These are phyloP conservation scores for cucumber (Cucumis sativus) DNA, from an alignment of 306 rosid species.

Conservation along the genomic window DNA sequence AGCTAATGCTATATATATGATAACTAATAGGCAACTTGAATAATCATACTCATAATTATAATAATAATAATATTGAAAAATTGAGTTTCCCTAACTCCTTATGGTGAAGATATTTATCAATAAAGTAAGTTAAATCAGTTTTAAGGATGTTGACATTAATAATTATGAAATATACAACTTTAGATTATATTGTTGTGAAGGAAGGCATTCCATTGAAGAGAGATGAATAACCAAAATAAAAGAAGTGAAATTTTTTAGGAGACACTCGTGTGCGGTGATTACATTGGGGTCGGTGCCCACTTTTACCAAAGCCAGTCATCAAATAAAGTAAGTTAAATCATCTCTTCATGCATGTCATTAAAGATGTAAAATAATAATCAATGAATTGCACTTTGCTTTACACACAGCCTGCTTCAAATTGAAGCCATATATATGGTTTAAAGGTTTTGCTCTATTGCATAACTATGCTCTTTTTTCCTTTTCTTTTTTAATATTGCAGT, in stretches of 20 bases:
- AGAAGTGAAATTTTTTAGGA: neutral
- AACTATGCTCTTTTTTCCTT: neutral
- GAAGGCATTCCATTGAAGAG: neutral
- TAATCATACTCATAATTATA: neutral
- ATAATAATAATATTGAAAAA: neutral
- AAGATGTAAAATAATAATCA: neutral
- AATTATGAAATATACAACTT: neutral
- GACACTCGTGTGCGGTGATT: neutral
- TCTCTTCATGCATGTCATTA: neutral
- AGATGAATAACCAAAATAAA: neutral
- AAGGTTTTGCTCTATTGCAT: neutral
- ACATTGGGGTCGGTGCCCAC: neutral
- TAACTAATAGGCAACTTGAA: neutral
- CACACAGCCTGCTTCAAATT: neutral
- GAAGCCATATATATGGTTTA: neutral
- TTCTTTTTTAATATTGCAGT: neutral
- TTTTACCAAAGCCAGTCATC: neutral
- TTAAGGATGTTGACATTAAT: neutral
- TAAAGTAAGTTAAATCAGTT: neutral
- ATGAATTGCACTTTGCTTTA: neutral
- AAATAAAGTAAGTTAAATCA: neutral
- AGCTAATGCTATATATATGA: neutral
- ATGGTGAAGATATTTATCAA: neutral
- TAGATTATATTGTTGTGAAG: neutral
- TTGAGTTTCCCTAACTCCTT: neutral